phyloP scores from a whole-genome alignment of 768 basidiomycete genomes.

The Leccinum subtestaceum region DNA sequence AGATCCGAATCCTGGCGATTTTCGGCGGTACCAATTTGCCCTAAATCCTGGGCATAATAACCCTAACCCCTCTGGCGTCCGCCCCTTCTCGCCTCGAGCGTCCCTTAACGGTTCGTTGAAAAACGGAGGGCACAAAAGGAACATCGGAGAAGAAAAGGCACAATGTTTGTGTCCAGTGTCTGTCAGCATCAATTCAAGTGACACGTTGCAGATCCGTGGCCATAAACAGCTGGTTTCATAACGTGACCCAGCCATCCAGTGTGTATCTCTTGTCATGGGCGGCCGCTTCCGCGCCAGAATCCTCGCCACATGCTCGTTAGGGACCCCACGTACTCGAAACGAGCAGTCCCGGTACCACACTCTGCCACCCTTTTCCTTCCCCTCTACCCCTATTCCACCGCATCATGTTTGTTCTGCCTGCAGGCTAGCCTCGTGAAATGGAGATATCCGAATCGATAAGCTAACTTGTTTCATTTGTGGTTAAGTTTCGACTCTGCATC shows the following conservation, averaged over 20 bases:
- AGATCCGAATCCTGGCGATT: constrained; percentile 31
- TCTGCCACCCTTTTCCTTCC: constrained; percentile 2
- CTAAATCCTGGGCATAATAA: constrained; percentile 23
- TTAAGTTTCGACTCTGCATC: constrained; percentile 6
- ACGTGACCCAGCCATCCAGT: constrained; percentile 19
- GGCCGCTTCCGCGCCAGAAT: constrained; percentile 16
- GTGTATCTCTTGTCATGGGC: constrained; percentile 5
- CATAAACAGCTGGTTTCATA: neutral
- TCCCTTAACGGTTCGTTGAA: neutral
- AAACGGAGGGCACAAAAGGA: neutral
- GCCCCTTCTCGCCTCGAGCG: neutral
- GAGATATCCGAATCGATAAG: constrained; percentile 25
- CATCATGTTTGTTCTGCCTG: constrained; percentile 7
- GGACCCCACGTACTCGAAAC: constrained; percentile 2
- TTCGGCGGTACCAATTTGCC: constrained; percentile 18
- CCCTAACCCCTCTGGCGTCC: constrained; percentile 9
- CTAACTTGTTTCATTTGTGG: constrained; percentile 6
- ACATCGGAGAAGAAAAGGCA: neutral
- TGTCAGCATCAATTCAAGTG: constrained; percentile 4
- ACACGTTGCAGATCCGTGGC: constrained; percentile 4
- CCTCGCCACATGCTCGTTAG: neutral
- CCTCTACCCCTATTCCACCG: constrained; percentile 12
- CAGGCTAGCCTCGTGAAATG: constrained; percentile 12
- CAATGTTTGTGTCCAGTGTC: constrained; percentile 1
- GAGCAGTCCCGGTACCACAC: constrained; percentile 2